Conservation (phyloP, 345 rosid genomes). For the Salix dunnii region DNA sequence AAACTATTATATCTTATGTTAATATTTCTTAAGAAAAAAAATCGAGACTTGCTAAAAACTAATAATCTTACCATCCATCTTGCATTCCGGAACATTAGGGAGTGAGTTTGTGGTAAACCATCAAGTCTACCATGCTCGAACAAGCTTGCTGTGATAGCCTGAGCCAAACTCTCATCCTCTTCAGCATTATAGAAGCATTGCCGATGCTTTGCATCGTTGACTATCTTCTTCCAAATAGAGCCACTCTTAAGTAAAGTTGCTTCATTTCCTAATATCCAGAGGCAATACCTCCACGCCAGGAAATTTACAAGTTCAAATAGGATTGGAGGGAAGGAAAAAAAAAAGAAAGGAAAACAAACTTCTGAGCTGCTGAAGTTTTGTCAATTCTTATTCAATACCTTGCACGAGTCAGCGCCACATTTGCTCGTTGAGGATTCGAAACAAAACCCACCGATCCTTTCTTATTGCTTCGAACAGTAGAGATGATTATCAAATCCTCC, state of each 20-base stretch:
- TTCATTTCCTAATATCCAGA: conserved; percentile 51
- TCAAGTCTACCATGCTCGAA: not conserved
- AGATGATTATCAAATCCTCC: conserved; percentile 48
- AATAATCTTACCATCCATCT: not conserved
- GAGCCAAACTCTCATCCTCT: conserved; percentile 29
- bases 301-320: not conserved
- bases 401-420: conserved; percentile 28
- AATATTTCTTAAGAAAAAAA: no score
- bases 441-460: conserved; percentile 40
- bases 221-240: conserved; percentile 36
- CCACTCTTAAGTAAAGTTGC: conserved; percentile 26
- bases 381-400: conserved; percentile 18
- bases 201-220: conserved; percentile 33
- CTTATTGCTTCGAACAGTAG: conserved; percentile 45
- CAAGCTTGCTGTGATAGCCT: not conserved
- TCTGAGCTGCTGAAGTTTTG: not conserved
- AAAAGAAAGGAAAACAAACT: not conserved
- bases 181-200: conserved; percentile 36
- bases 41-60: not conserved
- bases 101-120: not conserved
- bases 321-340: not conserved
- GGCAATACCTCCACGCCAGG: conserved; percentile 28
- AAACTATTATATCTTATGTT: no score
- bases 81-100: not conserved
- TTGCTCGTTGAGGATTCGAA: conserved; percentile 7